Evolutionary conservation across 2,329 filamentous ascomycete species (phyloP).

Genomic region (Phaeosphaeria sp.): DNA sequence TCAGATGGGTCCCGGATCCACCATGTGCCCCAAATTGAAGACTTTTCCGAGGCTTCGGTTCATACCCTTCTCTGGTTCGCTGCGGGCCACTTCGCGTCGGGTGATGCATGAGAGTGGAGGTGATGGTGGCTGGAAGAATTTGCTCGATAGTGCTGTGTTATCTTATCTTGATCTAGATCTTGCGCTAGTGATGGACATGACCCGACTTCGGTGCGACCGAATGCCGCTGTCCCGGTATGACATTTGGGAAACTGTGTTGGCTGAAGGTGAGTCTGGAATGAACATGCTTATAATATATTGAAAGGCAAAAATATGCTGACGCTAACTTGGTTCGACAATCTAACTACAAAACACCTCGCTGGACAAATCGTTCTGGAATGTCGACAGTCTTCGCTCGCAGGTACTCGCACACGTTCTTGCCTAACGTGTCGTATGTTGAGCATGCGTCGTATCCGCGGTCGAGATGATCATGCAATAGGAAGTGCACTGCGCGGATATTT

Average conservation of each 20-base stretch:
- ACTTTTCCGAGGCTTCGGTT: neutral
- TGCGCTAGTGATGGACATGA: slow-evolving; percentile 1
- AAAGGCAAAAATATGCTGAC: neutral
- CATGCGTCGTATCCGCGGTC: slow-evolving; percentile 55
- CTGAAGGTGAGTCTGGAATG: no score
- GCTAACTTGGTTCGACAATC: neutral
- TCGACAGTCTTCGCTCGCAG: slow-evolving; percentile 55
- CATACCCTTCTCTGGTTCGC: neutral
- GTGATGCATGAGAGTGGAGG: neutral
- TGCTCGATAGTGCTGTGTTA: slow-evolving; percentile 14
- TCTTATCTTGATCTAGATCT: slow-evolving; percentile 26
- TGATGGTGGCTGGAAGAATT: slow-evolving; percentile 9
- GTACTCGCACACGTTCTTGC: slow-evolving; percentile 57
- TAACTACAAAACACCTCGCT: slow-evolving; percentile 39
- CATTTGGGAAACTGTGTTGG: no score
- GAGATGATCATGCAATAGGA: slow-evolving; percentile 56
- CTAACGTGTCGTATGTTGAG: slow-evolving; percentile 54
- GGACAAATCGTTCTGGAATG: slow-evolving; percentile 53
- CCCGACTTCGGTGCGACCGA: neutral
- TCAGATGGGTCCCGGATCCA: slow-evolving; percentile 13
- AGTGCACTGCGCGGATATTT: slow-evolving; percentile 50
- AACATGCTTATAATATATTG: neutral
- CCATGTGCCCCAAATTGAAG: neutral
- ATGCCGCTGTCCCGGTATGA: neutral
- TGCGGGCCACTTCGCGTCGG: neutral